A percentile compares a stretch with the other conserved stretches of the same genome.
Conservation (phyloP, 2,329 filamentous ascomycete species). For the Venturia pyrina region DNA sequence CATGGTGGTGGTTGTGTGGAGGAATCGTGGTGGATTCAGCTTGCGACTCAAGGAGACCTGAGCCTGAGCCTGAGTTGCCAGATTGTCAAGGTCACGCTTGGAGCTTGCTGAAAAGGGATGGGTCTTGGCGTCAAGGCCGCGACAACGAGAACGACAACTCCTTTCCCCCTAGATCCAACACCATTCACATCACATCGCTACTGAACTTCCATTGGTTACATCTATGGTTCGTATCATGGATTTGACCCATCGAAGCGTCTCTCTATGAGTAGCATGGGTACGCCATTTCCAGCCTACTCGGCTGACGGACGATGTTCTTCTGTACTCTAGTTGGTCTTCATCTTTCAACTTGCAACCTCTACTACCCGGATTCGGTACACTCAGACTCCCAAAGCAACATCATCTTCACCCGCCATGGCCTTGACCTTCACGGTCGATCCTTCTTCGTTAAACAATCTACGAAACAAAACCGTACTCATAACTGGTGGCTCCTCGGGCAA, state of each 20-base stretch:
- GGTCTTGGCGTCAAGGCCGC: not conserved
- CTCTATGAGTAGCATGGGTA: not conserved
- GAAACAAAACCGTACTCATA: conserved; percentile 8
- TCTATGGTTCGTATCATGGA: not conserved
- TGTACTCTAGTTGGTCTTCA: too few species aligned
- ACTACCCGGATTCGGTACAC: too few species aligned
- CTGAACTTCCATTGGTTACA: not conserved
- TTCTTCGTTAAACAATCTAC: not conserved
- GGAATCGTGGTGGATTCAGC: too few species aligned
- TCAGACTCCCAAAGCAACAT: not conserved
- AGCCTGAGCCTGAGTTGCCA: not conserved
- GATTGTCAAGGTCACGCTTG: not conserved
- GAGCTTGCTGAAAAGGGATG: conserved; percentile 2
- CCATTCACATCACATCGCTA: too few species aligned
- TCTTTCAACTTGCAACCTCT: not conserved
- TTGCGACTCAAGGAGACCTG: not conserved
- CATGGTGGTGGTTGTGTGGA: conserved; percentile 7
- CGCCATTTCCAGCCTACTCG: not conserved
- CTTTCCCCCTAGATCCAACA: too few species aligned
- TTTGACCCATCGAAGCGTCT: not conserved
- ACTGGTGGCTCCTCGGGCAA: conserved; percentile 47
- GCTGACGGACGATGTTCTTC: not conserved
- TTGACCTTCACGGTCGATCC: conserved; percentile 16
- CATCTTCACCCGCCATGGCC: conserved; percentile 18
- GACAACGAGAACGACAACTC: too few species aligned